Evolutionary conservation across 1,284 basidiomycete genomes (phyloP), one percentile per base, ranked within the genome.

Genomic region (Ceratobasidium papillatum): DNA sequence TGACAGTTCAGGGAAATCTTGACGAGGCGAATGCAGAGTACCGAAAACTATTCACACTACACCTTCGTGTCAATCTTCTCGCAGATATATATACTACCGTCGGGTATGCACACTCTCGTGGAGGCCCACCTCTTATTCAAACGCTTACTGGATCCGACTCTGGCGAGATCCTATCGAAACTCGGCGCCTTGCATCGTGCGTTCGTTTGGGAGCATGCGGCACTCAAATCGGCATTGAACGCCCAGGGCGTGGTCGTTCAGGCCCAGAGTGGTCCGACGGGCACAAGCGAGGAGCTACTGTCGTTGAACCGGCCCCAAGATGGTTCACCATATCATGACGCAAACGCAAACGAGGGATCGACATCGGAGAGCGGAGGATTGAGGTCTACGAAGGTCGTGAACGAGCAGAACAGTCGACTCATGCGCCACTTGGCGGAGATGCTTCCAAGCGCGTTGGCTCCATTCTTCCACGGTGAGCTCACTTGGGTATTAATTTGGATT

Each of bases 31-130:
- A 94, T 79, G 80, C 83, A 30, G 84, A 85, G 32, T 96, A 96
- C 85, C 88, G 94, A 56, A 86, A 85, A 77, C 85, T 97, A n/a
- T 87, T 95, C 49, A 88, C 89, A 8, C 84, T 98, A 27, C 90
- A 94, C 78, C 90, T 93, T 47, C 89, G 94, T 25, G 86, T 93
- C 43, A 92, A 94, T 22, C 83, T 99, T 25, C 87, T 99, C 65
- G 92, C 93, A 11, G 97, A 98, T 79, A 90, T 96, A 14, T 95
- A 96, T 81, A 87, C 91, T 2, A 94, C 92, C n/a, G 89, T 94
- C 52, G 90, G 92, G 3, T 95, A 92, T 81, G 86, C 90, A n/a
- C 94, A 95, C 78, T 88, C 91, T 59, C 90, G 95, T 77, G 87
- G 91, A 38, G 90, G 93, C 0, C 88, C 92, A 2, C 86, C 89